Base-by-base conservation (phyloP, 2,329 filamentous ascomycete species). In the Didymella keratinophila region DNA sequence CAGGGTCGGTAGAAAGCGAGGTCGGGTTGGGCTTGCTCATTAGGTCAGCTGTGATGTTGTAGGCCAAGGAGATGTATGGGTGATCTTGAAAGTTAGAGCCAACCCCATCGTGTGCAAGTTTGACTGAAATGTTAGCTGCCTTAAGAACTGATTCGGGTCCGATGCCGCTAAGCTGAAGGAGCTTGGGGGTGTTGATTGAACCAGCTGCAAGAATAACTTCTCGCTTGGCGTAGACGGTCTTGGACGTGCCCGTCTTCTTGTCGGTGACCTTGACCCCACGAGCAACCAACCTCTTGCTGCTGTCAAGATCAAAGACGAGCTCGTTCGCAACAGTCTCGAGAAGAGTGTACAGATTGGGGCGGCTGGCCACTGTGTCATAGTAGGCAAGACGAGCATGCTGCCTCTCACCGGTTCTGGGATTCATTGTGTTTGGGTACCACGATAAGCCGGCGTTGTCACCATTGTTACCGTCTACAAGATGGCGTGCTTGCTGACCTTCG, bases 161-260 rank as follows among this genome's bases (percentile, higher is more conserved):
- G 12, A 76, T 65, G 7, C 73, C 73, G 39, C 70, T 72, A 14
- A 69, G 60, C 23, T 75, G 71, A 9, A 76, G 18, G 86, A 80
- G 20, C 87, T 75, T 71, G 84, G 84, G 2, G 82, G 87, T 8
- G 84, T 86, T 66, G 83, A 81, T 27, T 84, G 70, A 76, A 25
- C 80, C 82, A 2, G 87, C 87, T 1, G 85, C 85, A 1, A 90
- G 69, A 18, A 90, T 79, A 5, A 89, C 80, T 64, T 89, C 87
- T 30, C 70, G 68, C 41, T 62, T 71, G 4, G 70, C 72, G 45
- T 69, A 69, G 1, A 69, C 63, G 9, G 58, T 68, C 18, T 46
- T 62, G 7, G 62, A 62, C 8, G 45, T 46, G n/a, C 57, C 58
- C 5, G 60, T 67, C 27, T 61, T 58, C n/a, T 61, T 65, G 39